Conservation (phyloP, 2,329 filamentous ascomycete species). For the Arthroderma sp. region DNA sequence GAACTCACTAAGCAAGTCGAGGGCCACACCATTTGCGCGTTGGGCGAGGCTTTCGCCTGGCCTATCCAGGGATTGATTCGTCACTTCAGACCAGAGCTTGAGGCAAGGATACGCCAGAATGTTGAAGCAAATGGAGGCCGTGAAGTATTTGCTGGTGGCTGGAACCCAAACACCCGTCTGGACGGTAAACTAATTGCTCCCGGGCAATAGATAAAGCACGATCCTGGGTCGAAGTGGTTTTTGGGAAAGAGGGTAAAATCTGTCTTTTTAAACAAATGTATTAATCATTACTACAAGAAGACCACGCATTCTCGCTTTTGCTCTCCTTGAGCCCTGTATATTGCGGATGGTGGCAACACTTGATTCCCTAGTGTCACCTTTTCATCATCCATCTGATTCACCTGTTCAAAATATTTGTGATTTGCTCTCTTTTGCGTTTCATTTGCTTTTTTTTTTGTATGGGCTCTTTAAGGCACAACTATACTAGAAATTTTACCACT, state of each 20-base stretch:
- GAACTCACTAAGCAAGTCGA: slow-evolving; percentile 99
- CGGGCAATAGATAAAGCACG: slow-evolving; percentile 54
- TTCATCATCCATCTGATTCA: not conserved
- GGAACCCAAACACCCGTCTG: slow-evolving; percentile 60
- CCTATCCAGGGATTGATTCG: slow-evolving; percentile 95
- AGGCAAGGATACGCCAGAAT: slow-evolving; percentile 77
- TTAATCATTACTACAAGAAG: not conserved
- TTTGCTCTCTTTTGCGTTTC: slow-evolving; percentile 2
- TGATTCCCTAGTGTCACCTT: not conserved
- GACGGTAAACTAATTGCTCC: slow-evolving; percentile 79
- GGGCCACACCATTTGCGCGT: slow-evolving; percentile 94
- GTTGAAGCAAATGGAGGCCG: slow-evolving; percentile 54
- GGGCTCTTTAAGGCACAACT: not conserved
- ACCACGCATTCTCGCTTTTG: slow-evolving; percentile 1
- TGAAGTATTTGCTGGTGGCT: slow-evolving; percentile 70
- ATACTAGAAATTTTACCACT: not conserved
- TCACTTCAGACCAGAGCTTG: slow-evolving; percentile 92
- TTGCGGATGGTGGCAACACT: not conserved
- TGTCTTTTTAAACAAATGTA: slow-evolving; percentile 1
- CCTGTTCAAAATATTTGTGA: slow-evolving; percentile 1
- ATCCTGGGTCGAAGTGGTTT: not conserved
- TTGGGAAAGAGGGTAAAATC: not conserved
- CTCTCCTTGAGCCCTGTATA: slow-evolving; percentile 6
- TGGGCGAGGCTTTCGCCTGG: slow-evolving; percentile 98
- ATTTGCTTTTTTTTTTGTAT: not conserved